phyloP scores from a whole-genome alignment of 257 asterid genomes.

The Fraxinus americana region DNA sequence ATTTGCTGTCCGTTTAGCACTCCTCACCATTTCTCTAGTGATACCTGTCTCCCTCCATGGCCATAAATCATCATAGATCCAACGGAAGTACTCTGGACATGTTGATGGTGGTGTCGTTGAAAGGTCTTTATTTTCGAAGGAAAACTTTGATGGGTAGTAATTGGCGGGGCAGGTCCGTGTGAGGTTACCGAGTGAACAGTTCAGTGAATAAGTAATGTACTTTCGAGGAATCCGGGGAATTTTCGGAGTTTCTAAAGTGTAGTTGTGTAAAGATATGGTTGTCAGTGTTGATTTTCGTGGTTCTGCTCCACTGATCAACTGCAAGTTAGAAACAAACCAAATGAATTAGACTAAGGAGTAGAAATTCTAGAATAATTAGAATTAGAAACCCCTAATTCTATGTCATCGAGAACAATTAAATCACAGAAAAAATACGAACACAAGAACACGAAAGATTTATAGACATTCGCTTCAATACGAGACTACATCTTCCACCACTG shows the following conservation, averaged over 20 bases:
- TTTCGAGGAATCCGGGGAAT: not conserved
- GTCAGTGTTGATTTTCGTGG: not conserved
- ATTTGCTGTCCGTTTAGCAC: constrained; percentile 56
- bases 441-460: too few relatives aligned
- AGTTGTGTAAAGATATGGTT: not conserved
- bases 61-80: constrained; percentile 71
- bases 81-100: constrained; percentile 76
- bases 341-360: not conserved
- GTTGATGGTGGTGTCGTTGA: constrained; percentile 19
- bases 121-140: not conserved
- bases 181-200: constrained; percentile 44
- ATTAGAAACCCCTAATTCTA: too few relatives aligned
- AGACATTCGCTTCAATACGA: too few relatives aligned
- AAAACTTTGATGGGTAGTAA: constrained; percentile 44
- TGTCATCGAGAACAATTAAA: too few relatives aligned
- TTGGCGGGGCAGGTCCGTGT: constrained; percentile 59
- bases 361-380: not conserved
- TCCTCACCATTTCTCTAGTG: constrained; percentile 55
- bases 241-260: not conserved
- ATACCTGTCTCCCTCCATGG: constrained; percentile 74
- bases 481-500: too few relatives aligned
- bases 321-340: not conserved
- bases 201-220: constrained; percentile 35
- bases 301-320: not conserved
- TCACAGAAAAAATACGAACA: too few relatives aligned